Base-by-base conservation (phyloP, 345 rosid species). In the Gossypium sturtianum region DNA sequence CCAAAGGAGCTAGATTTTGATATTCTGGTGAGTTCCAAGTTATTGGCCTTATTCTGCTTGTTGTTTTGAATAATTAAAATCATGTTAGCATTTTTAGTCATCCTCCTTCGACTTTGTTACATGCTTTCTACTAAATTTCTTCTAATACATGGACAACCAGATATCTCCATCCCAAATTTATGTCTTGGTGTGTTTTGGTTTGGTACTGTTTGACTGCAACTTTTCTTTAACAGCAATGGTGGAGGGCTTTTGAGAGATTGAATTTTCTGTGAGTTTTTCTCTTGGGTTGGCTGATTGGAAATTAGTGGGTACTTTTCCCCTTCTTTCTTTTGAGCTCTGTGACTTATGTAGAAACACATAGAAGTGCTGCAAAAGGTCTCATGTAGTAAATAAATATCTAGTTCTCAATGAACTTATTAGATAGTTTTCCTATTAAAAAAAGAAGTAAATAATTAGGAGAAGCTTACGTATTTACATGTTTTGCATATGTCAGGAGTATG, bases 1-100 rank as follows among this genome's bases (percentile, higher is more conserved):
- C 98, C 99, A 38, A 90, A 92, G 85, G 98, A 95, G 80, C 81
- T 80, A 44, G 99, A 92, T 87, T 91, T 94, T 65, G 99, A 94
- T 85, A 87, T 75, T 75, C 71, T 93, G 85, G 99, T 95, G 81
- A 84, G 95, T 85, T 71, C 73, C 79, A 38, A 74, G 66, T 48
- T 75, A 51, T 77, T 59, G 65, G 16, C 67, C 54, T 77, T 48
- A 66, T 45, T 7, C 79, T 62, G 49, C 10, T 22, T 51, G 67
- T 17, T 34, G 41, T 34, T 29, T 47, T 51, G 71, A 49, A 34
- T 51, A 16, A 44, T 23, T 45, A 11, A 11, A 51, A 23, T 17
- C 7, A 44, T 52, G 25, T 66, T 25, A 72, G 65, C 38, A 45
- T 72, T 71, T 12, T 23, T 0, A 47, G 20, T 53, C 29, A 69